phyloP scores from a whole-genome alignment of 257 asterid species.

The Nyctanthes arbortristis region DNA sequence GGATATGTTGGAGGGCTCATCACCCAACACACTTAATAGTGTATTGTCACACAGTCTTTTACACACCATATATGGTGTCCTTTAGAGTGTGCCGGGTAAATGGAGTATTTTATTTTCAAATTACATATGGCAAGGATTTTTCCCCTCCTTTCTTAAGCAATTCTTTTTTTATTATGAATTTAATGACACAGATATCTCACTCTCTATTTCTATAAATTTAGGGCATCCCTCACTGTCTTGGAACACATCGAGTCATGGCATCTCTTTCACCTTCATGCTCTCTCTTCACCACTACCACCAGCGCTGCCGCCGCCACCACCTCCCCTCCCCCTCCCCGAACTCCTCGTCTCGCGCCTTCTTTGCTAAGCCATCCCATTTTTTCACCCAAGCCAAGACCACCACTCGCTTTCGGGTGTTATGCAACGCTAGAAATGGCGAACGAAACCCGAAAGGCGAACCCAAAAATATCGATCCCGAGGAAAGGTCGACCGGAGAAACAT shows the following conservation, averaged over 20 bases:
- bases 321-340: neutral
- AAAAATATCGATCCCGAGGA: neutral
- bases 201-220: neutral
- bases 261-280: conserved; percentile 11
- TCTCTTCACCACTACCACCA: conserved; percentile 13
- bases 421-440: neutral
- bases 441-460: neutral
- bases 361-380: conserved; percentile 22
- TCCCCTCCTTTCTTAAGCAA: too few relatives aligned
- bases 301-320: neutral
- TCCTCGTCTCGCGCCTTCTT: conserved; percentile 3
- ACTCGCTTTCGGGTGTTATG: conserved; percentile 7
- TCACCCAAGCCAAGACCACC: conserved; percentile 21
- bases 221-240: neutral
- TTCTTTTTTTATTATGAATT: too few relatives aligned
- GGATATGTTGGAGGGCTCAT: too few relatives aligned
- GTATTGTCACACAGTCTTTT: too few relatives aligned
- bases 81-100: too few relatives aligned
- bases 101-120: too few relatives aligned
- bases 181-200: too few relatives aligned
- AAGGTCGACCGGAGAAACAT: conserved; percentile 38
- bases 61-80: too few relatives aligned
- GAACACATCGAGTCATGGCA: neutral
- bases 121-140: too few relatives aligned
- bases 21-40: too few relatives aligned